Base-by-base conservation (phyloP, 1,139 yeast genomes). In the Lodderomyces parapsilosis region DNA sequence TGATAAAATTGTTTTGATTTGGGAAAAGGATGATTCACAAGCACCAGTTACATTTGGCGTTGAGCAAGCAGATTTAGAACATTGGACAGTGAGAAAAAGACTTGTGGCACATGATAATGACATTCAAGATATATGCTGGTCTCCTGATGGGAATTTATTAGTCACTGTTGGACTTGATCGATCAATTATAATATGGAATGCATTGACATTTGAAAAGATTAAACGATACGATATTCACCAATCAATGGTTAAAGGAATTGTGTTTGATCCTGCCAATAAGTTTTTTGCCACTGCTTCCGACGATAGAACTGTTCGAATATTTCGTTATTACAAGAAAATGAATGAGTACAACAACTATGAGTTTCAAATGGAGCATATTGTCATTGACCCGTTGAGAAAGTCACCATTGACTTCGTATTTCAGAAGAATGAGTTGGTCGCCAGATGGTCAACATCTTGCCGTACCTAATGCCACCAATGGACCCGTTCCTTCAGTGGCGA, bases 391-490 rank as follows among this genome's bases (percentile, higher is more conserved):
- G 0, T 94, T 93, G 65, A 76, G 74, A 46, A 88, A 85, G 51
- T 87, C 96, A 0, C 99, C 99, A 1, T 71, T 91, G 49, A 88
- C 96, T 0, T 89, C 98, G 0, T 93, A 93, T 61, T 93, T 90
- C 60, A 73, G 99, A 52, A 71, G 97, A 52, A 78, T 87, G 65
- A 86, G 96, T 20, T 93, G 99, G 99, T 88, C 97, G 0, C 99
- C 99, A 0, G 98, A 93, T 63, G 99, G 99, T 1, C 94, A 88
- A 59, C 93, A 87, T 56, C 86, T 93, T 41, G 98, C 97, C 0
- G 96, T 88, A 0, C 96, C 99, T 0, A 94, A 93, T 63, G 97
- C 99, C 1, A 89, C 96, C 8, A 93, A 94, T 62, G 98, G 98
- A 0, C 97, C 97, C 0, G 94, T 93, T 0, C 81, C 96, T 1